phyloP scores from a whole-genome alignment of 2,329 filamentous ascomycete species.

The Aspergillus jensenii region DNA sequence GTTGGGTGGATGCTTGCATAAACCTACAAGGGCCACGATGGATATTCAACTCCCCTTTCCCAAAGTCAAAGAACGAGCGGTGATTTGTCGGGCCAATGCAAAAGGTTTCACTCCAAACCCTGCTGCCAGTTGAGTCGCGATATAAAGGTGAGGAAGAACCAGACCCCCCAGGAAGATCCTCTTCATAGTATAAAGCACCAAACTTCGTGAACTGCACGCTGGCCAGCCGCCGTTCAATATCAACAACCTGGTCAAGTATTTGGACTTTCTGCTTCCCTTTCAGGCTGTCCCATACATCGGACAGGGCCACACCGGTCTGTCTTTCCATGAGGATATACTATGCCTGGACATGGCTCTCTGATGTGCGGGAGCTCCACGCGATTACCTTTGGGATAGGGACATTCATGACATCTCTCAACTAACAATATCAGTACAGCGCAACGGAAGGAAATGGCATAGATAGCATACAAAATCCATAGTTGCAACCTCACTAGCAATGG shows the following conservation, averaged over 20 bases:
- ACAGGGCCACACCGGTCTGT: constrained; percentile 16
- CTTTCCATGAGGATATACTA: constrained; percentile 43
- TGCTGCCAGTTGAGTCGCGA: constrained; percentile 11
- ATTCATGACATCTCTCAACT: constrained; percentile 17
- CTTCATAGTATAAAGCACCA: constrained; percentile 22
- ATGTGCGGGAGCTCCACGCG: constrained; percentile 29
- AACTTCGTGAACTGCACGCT: constrained; percentile 19
- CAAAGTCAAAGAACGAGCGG: constrained; percentile 13
- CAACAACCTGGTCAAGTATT: constrained; percentile 18
- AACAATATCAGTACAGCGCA: constrained; percentile 12
- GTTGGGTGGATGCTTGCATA: no score
- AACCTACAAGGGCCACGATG: constrained; percentile 23
- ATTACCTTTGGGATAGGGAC: constrained; percentile 36
- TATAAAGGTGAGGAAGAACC: not conserved
- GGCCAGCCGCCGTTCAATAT: constrained; percentile 18
- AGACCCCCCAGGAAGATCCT: constrained; percentile 12
- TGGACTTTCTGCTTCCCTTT: constrained; percentile 23
- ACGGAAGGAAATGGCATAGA: not conserved
- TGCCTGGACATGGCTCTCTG: constrained; percentile 34
- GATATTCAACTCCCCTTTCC: constrained; percentile 19
- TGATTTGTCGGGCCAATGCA: constrained; percentile 7
- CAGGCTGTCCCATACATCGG: constrained; percentile 20
- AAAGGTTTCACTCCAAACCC: constrained; percentile 17
- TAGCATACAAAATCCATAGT: constrained; percentile 25
- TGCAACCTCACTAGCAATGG: constrained; percentile 32